These are phyloP conservation scores for Pichia cabralensis DNA, from an alignment of 805 yeast genomes.

Conservation along the genomic window DNA sequence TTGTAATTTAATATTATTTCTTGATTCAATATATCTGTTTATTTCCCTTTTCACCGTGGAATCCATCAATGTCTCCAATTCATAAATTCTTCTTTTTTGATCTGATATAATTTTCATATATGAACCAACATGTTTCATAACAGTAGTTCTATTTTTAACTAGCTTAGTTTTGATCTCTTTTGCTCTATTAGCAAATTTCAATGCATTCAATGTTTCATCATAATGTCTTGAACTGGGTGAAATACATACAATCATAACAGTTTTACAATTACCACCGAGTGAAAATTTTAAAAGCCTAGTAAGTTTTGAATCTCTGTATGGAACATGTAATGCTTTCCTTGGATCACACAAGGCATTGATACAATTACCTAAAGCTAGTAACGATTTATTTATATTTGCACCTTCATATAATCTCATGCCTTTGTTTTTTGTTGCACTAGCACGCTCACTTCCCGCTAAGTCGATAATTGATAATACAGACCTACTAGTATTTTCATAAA, in stretches of 20 bases:
- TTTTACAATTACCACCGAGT: slow-evolving; percentile 87
- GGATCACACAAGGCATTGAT: slow-evolving; percentile 83
- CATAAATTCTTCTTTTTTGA: slow-evolving; percentile 66
- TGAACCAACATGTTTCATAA: slow-evolving; percentile 77
- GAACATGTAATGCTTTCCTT: slow-evolving; percentile 61
- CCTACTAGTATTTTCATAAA: slow-evolving; percentile 57
- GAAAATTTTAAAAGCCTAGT: slow-evolving; percentile 83
- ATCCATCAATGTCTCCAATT: slow-evolving; percentile 46
- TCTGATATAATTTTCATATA: slow-evolving; percentile 78
- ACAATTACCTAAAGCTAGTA: slow-evolving; percentile 86
- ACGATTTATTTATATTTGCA: slow-evolving; percentile 83
- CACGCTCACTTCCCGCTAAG: slow-evolving; percentile 92
- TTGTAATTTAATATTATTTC: slow-evolving; percentile 27
- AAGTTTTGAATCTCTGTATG: slow-evolving; percentile 84
- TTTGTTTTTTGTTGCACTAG: slow-evolving; percentile 76
- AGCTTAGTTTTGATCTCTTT: slow-evolving; percentile 81
- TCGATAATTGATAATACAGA: slow-evolving; percentile 85
- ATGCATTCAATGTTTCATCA: slow-evolving; percentile 86
- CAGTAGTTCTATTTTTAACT: slow-evolving; percentile 59
- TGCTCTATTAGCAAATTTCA: slow-evolving; percentile 87
- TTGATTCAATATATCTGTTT: slow-evolving; percentile 24
- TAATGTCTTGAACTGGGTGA: slow-evolving; percentile 82
- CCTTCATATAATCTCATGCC: slow-evolving; percentile 83
- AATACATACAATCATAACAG: slow-evolving; percentile 92
- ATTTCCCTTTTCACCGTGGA: slow-evolving; percentile 31